Evolutionary conservation across 2,329 filamentous ascomycete species (phyloP).

Genomic region (Ceratocystis harringtonii): DNA sequence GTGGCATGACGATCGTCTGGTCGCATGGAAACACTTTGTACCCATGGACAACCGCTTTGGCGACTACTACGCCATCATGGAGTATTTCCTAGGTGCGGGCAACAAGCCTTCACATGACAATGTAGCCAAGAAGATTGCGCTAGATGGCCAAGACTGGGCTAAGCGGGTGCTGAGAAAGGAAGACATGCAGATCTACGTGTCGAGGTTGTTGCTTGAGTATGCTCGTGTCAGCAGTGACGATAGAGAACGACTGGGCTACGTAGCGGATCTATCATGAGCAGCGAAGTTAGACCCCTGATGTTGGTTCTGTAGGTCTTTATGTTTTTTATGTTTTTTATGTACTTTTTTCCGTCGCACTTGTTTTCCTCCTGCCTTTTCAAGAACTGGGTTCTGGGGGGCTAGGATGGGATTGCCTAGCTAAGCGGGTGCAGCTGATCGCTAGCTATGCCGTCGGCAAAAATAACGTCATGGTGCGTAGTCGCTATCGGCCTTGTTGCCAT

Average conservation of each 20-base stretch:
- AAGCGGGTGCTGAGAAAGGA: constrained; percentile 51
- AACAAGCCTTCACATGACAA: constrained; percentile 26
- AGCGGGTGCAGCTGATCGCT: not conserved
- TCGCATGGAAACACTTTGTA: constrained; percentile 68
- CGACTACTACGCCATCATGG: constrained; percentile 58
- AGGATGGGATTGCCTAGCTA: not conserved
- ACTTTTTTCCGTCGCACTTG: not conserved
- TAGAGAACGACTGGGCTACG: constrained; percentile 40
- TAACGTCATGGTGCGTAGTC: not conserved
- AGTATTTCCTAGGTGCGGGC: constrained; percentile 46
- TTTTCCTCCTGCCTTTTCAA: not conserved
- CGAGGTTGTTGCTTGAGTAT: constrained; percentile 50
- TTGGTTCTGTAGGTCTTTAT: not conserved
- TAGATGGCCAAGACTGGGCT: constrained; percentile 52
- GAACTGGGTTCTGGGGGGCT: not conserved
- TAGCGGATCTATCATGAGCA: constrained; percentile 29
- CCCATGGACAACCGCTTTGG: constrained; percentile 61
- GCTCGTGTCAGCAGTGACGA: constrained; percentile 39
- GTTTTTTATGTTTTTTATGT: not conserved
- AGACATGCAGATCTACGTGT: constrained; percentile 59
- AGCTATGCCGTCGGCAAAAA: not conserved
- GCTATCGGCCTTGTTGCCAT: not conserved
- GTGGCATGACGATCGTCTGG: constrained; percentile 62
- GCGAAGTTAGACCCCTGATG: not conserved
- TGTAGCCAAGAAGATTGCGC: constrained; percentile 48